Conservation (phyloP, 2,329 filamentous ascomycete genomes). For the Aphanoascus verrucosus region DNA sequence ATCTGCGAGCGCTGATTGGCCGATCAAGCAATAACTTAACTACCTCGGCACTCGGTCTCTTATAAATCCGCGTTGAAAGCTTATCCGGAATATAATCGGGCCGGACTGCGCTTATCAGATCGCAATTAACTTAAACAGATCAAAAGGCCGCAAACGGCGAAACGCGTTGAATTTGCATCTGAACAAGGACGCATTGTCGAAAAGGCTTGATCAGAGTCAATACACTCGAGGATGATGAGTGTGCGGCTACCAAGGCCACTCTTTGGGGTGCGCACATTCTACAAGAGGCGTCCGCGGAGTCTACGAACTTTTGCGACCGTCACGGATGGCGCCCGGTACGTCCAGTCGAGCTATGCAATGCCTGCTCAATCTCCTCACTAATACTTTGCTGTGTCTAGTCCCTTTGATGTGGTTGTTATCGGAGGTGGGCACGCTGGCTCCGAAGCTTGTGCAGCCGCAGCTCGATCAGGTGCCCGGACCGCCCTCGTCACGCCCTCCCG, state of each 20-base stretch:
- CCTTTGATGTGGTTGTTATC: slow-evolving; percentile 88
- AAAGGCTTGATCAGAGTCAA: neutral
- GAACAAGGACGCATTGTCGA: neutral
- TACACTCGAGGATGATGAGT: neutral
- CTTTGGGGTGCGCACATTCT: slow-evolving; percentile 14
- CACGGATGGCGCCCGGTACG: slow-evolving; percentile 29
- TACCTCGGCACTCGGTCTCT: neutral
- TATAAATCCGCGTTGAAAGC: neutral
- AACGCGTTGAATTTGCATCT: neutral
- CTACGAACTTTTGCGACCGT: slow-evolving; percentile 32
- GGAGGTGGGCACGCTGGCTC: slow-evolving; percentile 92
- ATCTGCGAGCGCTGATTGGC: neutral
- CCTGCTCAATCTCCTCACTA: neutral
- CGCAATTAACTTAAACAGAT: neutral
- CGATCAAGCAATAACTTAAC: neutral
- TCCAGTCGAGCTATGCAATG: neutral
- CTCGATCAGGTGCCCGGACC: slow-evolving; percentile 76
- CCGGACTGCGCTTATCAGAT: neutral
- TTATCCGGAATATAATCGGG: neutral
- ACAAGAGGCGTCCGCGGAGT: slow-evolving; percentile 17
- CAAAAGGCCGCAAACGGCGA: neutral
- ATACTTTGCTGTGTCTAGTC: slow-evolving; percentile 37
- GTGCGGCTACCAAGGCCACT: neutral
- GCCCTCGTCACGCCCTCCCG: slow-evolving; percentile 79
- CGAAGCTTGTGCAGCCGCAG: slow-evolving; percentile 85